Evolutionary conservation across 108 stramenopile genomes (phyloP), one percentile per base, ranked within the genome.

Genomic region (Conticribra weissflogii): DNA sequence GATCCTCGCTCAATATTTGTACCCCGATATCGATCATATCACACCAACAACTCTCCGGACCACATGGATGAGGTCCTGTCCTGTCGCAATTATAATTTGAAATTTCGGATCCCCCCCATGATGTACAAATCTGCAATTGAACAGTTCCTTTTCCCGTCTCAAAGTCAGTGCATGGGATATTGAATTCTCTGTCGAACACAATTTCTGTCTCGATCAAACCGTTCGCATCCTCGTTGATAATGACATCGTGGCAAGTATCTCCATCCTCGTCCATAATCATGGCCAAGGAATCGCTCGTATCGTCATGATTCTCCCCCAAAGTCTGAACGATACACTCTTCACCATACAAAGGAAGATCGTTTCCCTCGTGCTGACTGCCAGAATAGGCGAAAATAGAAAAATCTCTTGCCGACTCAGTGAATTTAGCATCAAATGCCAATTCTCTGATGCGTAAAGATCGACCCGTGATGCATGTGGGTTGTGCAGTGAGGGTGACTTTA

Each of bases 1-100:
- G 33, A 1, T 65, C 64, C 33, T 30, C 22, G 9, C 52, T 32
- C n/a, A 65, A 7, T 36, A 65, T 65, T 31, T 18, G n/a, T 8
- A 65, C 64, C 28, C 64, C 64, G 51, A 65, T 53, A 65, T 65
- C 64, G 8, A 65, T 49, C 19, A 53, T 52, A 30, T 65, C 64
- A 32, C 64, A 65, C 23, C 36, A 30, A 53, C 64, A 65, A 28
- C 31, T 29, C 64, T 54, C 52, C 8, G 27, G 30, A 52, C 32
- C 24, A 17, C 19, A 18, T 1, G 64, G 64, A 53, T 24, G 8
- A 31, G 47, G 46, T 17, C 64, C 64, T 22, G 3, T 31, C 30
- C 12, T 3, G 53, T 65, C 64, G 30, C 64, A 65, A n/a, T 31
- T 53, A 8, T 4, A 8, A 19, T 65, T 27, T 9, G 22, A 25